These are phyloP conservation scores for Globisporangium paroecandrum DNA, from an alignment of 352 stramenopile species.

Conservation along the genomic window DNA sequence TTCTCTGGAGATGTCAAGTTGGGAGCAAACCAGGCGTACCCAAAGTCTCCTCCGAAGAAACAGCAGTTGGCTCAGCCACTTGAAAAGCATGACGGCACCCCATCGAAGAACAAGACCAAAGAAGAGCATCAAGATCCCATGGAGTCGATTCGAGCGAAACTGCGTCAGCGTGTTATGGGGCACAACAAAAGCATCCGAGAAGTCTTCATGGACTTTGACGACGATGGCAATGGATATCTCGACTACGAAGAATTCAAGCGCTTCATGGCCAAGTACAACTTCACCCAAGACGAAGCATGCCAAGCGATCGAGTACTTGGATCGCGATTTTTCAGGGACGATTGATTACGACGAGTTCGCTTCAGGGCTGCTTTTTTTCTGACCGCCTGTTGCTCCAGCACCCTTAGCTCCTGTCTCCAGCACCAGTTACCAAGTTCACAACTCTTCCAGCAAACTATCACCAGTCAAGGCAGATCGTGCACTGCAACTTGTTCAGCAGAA, in stretches of 20 bases:
- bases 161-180: conserved; percentile 62
- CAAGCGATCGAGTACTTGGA: conserved; percentile 54
- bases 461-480: conserved; percentile 22
- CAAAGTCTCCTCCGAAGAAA: conserved; percentile 42
- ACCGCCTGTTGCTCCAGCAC: conserved; percentile 20
- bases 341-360: conserved; percentile 76
- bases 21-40: conserved; percentile 38
- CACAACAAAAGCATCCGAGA: conserved; percentile 74
- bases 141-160: conserved; percentile 48
- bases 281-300: conserved; percentile 39
- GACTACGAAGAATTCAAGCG: conserved; percentile 64
- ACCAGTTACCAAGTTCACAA: not conserved
- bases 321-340: conserved; percentile 50
- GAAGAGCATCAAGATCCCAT: conserved; percentile 34
- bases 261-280: conserved; percentile 68
- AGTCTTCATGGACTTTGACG: conserved; percentile 67
- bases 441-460: conserved; percentile 2
- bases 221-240: conserved; percentile 50
- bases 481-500: conserved; percentile 23
- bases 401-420: not conserved
- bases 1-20: conserved; percentile 46
- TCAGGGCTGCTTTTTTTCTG: conserved; percentile 65
- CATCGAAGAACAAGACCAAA: conserved; percentile 14
- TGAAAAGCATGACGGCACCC: conserved; percentile 18
- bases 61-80: conserved; percentile 32